Evolutionary conservation across 805 yeast genomes (phyloP).

Genomic region (Ogataea thermomethanolica): DNA sequence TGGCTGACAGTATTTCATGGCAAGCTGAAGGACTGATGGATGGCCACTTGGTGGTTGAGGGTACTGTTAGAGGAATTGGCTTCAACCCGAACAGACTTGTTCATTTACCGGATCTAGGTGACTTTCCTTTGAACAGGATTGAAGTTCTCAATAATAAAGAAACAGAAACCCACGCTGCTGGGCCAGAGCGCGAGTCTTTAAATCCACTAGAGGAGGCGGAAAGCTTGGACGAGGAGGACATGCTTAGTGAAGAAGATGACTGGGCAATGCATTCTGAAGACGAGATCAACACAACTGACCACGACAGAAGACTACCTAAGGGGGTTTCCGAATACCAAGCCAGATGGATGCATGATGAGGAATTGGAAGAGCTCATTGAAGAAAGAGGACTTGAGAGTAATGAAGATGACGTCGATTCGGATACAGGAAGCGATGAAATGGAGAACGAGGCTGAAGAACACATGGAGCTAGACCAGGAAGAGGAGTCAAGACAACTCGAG

Average conservation of each 20-base stretch:
- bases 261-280: constrained; percentile 27
- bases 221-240: constrained; percentile 39
- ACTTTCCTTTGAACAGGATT: constrained; percentile 69
- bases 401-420: constrained; percentile 29
- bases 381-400: constrained; percentile 43
- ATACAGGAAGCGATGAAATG: constrained; percentile 43
- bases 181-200: constrained; percentile 50
- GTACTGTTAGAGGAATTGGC: constrained; percentile 84
- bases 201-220: constrained; percentile 56
- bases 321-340: constrained; percentile 79
- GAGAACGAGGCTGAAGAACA: constrained; percentile 48
- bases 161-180: constrained; percentile 30
- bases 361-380: constrained; percentile 37
- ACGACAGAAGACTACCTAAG: constrained; percentile 49
- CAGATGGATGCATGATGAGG: constrained; percentile 69
- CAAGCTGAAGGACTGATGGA: constrained; percentile 30
- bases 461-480: constrained; percentile 75
- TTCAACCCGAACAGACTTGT: constrained; percentile 73
- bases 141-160: constrained; percentile 41
- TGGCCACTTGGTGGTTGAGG: constrained; percentile 60
- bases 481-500: constrained; percentile 73
- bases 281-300: constrained; percentile 25
- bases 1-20: constrained; percentile 63
- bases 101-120: constrained; percentile 89
- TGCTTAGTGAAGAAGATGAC: constrained; percentile 34